phyloP scores from a whole-genome alignment of 73 alveolate species.

The Paramecium pentaurelia region DNA sequence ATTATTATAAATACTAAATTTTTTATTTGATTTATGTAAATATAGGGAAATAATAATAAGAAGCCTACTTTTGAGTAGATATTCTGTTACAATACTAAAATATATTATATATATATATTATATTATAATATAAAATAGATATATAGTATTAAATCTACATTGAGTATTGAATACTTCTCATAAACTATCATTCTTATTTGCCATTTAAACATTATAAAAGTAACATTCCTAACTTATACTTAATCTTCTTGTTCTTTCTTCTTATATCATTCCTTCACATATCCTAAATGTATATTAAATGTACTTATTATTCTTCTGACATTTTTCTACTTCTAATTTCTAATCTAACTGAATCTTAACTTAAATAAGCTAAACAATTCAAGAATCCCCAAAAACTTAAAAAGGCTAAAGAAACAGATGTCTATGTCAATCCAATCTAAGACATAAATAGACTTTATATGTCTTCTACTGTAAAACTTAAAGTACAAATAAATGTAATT shows the following conservation, averaged over 20 bases:
- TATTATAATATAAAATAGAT: not conserved
- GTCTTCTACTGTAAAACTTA: conserved; percentile 6
- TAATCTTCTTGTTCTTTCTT: not conserved
- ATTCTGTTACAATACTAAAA: not conserved
- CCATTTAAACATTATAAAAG: not conserved
- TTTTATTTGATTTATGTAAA: not conserved
- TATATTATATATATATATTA: not conserved
- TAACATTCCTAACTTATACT: not conserved
- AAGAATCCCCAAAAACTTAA: conserved; percentile 38
- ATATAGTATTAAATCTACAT: not conserved
- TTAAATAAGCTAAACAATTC: not conserved
- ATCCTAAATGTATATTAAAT: not conserved
- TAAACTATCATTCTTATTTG: not conserved
- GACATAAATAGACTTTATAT: not conserved
- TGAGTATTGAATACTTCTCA: not conserved
- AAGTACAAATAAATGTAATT: conserved; percentile 8
- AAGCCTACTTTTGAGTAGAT: not conserved
- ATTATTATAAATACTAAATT: not conserved
- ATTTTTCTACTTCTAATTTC: not conserved
- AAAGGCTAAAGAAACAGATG: not conserved
- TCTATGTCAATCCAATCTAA: not conserved
- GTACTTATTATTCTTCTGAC: conserved; percentile 20
- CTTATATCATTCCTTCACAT: not conserved
- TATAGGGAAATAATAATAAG: not conserved
- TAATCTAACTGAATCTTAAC: not conserved